phyloP scores from a whole-genome alignment of 2,329 filamentous ascomycete species.

The Fusarium sp. region DNA sequence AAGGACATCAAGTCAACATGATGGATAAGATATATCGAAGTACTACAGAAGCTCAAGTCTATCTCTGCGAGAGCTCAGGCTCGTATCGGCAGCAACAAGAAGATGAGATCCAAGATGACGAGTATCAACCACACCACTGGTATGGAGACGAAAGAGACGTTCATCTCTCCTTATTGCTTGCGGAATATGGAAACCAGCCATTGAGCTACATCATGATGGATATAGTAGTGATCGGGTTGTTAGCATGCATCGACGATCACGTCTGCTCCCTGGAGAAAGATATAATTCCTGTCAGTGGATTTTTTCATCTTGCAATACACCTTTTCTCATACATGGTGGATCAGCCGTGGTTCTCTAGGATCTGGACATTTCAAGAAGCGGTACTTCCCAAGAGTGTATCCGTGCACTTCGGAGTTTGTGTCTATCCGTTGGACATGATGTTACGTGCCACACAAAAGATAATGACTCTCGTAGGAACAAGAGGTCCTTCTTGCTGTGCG shows the following conservation, averaged over 20 bases:
- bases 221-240: neutral
- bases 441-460: neutral
- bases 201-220: conserved; percentile 3
- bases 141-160: neutral
- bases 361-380: neutral
- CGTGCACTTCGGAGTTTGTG: neutral
- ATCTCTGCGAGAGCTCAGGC: neutral
- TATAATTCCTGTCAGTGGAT: neutral
- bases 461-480: neutral
- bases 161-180: neutral
- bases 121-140: neutral
- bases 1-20: conserved; percentile 1
- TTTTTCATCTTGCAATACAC: neutral
- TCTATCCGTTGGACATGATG: neutral
- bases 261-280: neutral
- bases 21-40: neutral
- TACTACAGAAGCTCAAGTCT: neutral
- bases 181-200: neutral
- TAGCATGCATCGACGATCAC: neutral
- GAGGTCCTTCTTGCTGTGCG: neutral
- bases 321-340: neutral
- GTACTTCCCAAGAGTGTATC: neutral
- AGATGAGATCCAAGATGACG: neutral
- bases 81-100: neutral
- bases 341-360: neutral